A percentile compares a stretch with the other conserved stretches of the same genome.
Evolutionary conservation across 352 stramenopile species (phyloP).

Genomic region (Phytophthora cryptogea): DNA sequence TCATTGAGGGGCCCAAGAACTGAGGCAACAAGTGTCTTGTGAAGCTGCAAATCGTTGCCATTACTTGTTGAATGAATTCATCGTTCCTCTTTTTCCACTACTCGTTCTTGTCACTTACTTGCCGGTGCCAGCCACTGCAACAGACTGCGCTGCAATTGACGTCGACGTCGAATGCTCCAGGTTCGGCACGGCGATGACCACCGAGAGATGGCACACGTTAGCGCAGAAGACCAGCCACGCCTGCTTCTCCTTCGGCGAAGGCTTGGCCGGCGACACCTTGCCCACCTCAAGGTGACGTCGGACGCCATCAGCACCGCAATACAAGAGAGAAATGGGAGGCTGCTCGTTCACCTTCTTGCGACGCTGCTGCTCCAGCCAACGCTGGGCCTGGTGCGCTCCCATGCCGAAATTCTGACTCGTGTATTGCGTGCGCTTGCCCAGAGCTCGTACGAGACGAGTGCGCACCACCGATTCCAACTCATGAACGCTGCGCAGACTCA

Average conservation of each 20-base stretch:
- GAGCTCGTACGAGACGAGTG: constrained; percentile 32
- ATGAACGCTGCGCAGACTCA: constrained; percentile 46
- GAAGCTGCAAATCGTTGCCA: background rate
- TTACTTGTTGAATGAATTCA: constrained; percentile 18
- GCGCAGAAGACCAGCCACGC: constrained; percentile 75
- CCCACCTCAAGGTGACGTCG: constrained; percentile 26
- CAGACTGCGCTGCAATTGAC: constrained; percentile 1
- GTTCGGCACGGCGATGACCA: constrained; percentile 28
- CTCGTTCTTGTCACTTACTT: constrained; percentile 21
- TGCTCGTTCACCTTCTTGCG: constrained; percentile 28
- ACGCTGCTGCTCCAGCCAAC: constrained; percentile 41
- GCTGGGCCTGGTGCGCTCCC: constrained; percentile 24
- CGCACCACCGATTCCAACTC: constrained; percentile 46
- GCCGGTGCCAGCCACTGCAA: constrained; percentile 6
- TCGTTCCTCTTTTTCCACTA: constrained; percentile 5
- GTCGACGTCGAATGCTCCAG: constrained; percentile 6
- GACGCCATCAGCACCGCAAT: constrained; percentile 42
- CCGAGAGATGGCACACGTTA: constrained; percentile 64
- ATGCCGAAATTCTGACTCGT: constrained; percentile 41
- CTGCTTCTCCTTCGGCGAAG: constrained; percentile 26
- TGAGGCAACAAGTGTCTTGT: background rate
- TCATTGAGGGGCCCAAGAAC: constrained; percentile 39
- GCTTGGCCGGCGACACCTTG: constrained; percentile 5
- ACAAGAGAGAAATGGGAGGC: constrained; percentile 40
- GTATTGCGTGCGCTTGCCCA: constrained; percentile 39